Percentiles rank a stretch among this genome's conserved stretches.
Conservation (phyloP, 2,329 filamentous ascomycete genomes). For the Blumeria hordei region DNA sequence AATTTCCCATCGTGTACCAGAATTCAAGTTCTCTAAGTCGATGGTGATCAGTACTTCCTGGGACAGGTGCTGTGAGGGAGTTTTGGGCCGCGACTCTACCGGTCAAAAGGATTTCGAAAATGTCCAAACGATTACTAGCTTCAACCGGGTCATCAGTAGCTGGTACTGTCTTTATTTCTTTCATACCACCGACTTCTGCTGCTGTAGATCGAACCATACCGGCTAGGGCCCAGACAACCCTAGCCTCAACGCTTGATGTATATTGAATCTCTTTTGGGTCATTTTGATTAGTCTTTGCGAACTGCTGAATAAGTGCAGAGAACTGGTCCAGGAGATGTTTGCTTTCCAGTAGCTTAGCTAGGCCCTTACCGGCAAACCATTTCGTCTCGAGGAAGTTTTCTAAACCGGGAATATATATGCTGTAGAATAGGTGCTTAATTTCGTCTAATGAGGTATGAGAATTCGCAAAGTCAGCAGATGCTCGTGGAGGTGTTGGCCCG, state of each 20-base stretch:
- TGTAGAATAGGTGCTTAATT: constrained; percentile 46
- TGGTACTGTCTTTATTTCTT: constrained; percentile 19
- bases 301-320: constrained; percentile 34
- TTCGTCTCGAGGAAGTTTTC: constrained; percentile 57
- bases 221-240: constrained; percentile 35
- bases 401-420: constrained; percentile 51
- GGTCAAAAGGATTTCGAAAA: constrained; percentile 54
- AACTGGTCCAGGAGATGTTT: constrained; percentile 39
- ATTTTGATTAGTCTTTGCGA: constrained; percentile 24
- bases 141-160: constrained; percentile 34
- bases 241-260: constrained; percentile 29
- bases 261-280: constrained; percentile 28
- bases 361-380: constrained; percentile 43
- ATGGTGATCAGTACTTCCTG: constrained; percentile 26
- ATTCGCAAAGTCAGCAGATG: constrained; percentile 22
- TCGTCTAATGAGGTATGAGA: constrained; percentile 31
- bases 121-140: constrained; percentile 43
- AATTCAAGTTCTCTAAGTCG: constrained; percentile 47
- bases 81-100: constrained; percentile 39
- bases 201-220: constrained; percentile 17
- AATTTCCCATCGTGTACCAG: constrained; percentile 57
- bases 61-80: constrained; percentile 27
- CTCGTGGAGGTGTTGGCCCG: constrained; percentile 31
- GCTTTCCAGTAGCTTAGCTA: constrained; percentile 23
- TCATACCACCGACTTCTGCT: constrained; percentile 13